These are phyloP conservation scores for Clavaria fumosa DNA, from an alignment of 768 basidiomycete species.

Conservation along the genomic window DNA sequence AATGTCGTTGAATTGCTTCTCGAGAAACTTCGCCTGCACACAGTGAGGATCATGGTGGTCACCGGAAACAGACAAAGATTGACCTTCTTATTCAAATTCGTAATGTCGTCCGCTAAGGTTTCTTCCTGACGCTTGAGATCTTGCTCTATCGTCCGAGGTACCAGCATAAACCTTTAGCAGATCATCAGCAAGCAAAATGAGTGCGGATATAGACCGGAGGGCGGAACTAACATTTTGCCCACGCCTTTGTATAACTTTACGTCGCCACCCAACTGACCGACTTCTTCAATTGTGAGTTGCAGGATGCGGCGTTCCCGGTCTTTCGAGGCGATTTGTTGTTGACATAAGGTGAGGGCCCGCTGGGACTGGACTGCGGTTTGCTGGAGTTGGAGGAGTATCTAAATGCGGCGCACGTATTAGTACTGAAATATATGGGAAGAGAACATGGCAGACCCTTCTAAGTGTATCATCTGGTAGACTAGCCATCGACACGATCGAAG, in stretches of 20 bases:
- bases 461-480: slow-evolving; percentile 71
- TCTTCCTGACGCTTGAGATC: slow-evolving; percentile 68
- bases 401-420: too few relatives aligned
- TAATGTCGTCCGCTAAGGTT: slow-evolving; percentile 71
- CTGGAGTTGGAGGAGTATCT: slow-evolving; percentile 92
- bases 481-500: slow-evolving; percentile 24
- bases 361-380: slow-evolving; percentile 80
- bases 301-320: slow-evolving; percentile 83
- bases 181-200: background rate
- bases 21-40: slow-evolving; percentile 69
- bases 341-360: slow-evolving; percentile 52
- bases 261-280: slow-evolving; percentile 50
- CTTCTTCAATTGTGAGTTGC: slow-evolving; percentile 78
- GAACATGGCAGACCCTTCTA: slow-evolving; percentile 39
- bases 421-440: too few relatives aligned
- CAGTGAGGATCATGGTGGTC: too few relatives aligned
- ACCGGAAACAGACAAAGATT: slow-evolving; percentile 5
- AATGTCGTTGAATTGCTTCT: slow-evolving; percentile 87
- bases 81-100: slow-evolving; percentile 76
- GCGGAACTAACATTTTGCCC: slow-evolving; percentile 79
- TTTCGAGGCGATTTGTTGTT: slow-evolving; percentile 64
- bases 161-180: slow-evolving; percentile 76
- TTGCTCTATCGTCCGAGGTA: slow-evolving; percentile 69
- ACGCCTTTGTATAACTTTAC: slow-evolving; percentile 88
- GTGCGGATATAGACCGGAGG: background rate